Evolutionary conservation across 2,329 filamentous ascomycete species (phyloP), one percentile per base, ranked within the genome.

Genomic region (Helotiales sp.): DNA sequence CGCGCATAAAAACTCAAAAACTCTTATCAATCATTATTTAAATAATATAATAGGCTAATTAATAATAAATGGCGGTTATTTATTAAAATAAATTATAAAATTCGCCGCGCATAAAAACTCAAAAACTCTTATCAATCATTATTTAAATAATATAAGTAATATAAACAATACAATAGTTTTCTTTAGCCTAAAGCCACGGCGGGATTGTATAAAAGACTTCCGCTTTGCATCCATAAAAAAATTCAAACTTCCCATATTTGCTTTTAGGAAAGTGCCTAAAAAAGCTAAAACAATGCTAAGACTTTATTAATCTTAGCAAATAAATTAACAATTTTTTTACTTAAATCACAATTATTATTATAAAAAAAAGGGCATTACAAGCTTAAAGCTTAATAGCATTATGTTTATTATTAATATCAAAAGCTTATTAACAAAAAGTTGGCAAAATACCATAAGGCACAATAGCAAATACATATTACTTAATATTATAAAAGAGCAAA

Each of bases 11-110:
- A n/a, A n/a, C n/a, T n/a, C n/a, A n/a, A n/a, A n/a, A n/a, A n/a
- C 34, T 62, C 37, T 68, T 62, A 26, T 65, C 37, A 37, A 57
- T 47, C 28, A 68, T 28, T 68, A 68, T 50, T 68, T 68, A 26
- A 49, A 68, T 64, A n/a, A 68, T 52, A 68, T n/a, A n/a, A n/a
- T n/a, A n/a, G n/a, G n/a, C n/a, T 68, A n/a, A 68, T 61, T 65
- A 64, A 65, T 65, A n/a, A 22, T 68, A n/a, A 24, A 64, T 20
- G 45, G 61, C 40, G 45, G 61, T 24, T 61, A 54, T 61, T 24
- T 67, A 55, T 47, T 67, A 28, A 24, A 67, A 47, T 34, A n/a
- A n/a, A n/a, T n/a, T n/a, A n/a, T n/a, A n/a, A n/a, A 22, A 37
- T n/a, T n/a, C n/a, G n/a, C n/a, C n/a, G n/a, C n/a, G n/a, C n/a